Evolutionary conservation across 2,329 filamentous ascomycete genomes (phyloP), one percentile per base, ranked within the genome.

Genomic region (Colletotrichum zoysiae): DNA sequence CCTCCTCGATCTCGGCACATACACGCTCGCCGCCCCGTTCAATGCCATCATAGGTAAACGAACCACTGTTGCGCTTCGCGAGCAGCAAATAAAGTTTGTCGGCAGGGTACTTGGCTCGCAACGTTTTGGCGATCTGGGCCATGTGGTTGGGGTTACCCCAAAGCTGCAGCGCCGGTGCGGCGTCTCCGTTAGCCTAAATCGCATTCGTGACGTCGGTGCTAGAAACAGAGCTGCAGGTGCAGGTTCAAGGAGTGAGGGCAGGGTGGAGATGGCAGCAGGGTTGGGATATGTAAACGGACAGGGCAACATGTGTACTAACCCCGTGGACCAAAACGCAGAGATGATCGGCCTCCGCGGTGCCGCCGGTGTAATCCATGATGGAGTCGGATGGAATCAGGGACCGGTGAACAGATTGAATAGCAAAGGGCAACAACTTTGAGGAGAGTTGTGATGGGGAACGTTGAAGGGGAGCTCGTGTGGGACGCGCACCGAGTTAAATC

Each of bases 71-170:
- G 76, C 90, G 89, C 79, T 93, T 92, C 4, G 90, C 89, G 9
- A 93, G 86, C 16, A 95, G 85, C 38, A 95, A 87, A 78, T 94
- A 88, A 26, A 95, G 83, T 74, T 87, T 82, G 71, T 93, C 90
- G 74, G 87, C 84, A 1, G 89, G 79, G 77, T 92, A 86, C 71
- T 87, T 84, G 35, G 87, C 86, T 73, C 90, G 88, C 9, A 96
- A 82, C 11, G 87, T 85, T 74, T 90, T 89, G 70, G 91, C 91
- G 71, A 95, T 85, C 67, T 88, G 90, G 72, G 85, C 85, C 81
- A 95, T 88, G 80, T 96, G 93, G 59, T 85, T 85, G 1, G 93
- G 93, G 74, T 94, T 93, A 26, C 93, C 93, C 93, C 93, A 95
- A 75, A 95, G 86, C 82, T 93, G 75, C 14, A 20, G 48, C 84